These are phyloP conservation scores for Aspergillus avenaceus DNA, from an alignment of 495 filamentous ascomycete genomes.

Conservation along the genomic window DNA sequence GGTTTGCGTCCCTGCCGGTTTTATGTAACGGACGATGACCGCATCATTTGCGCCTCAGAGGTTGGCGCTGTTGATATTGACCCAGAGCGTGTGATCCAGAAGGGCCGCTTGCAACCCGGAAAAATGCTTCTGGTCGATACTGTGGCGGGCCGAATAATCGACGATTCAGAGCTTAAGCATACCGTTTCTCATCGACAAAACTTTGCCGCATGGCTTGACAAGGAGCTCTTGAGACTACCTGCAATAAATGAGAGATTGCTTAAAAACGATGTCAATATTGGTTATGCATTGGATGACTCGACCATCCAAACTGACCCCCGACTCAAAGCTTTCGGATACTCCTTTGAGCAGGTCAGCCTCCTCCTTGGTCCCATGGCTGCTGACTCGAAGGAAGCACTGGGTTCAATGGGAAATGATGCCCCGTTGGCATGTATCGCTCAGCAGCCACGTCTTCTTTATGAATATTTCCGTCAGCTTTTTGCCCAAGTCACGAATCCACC, in stretches of 20 bases:
- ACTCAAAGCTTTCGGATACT: conserved; percentile 89
- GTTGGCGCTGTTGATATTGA: conserved; percentile 94
- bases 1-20: conserved; percentile 95
- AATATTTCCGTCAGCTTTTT: conserved; percentile 99
- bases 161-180: conserved; percentile 89
- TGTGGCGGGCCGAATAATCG: conserved; percentile 89
- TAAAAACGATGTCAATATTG: conserved; percentile 57
- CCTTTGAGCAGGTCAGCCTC: conserved; percentile 93
- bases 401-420: conserved; percentile 99
- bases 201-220: conserved; percentile 85
- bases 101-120: conserved; percentile 91
- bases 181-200: conserved; percentile 80
- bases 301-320: conserved; percentile 81
- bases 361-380: conserved; percentile 95
- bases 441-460: conserved; percentile 86
- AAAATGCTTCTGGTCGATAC: conserved; percentile 99
- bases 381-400: conserved; percentile 98
- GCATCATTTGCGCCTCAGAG: conserved; percentile 97
- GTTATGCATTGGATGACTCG: conserved; percentile 61
- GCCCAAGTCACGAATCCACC: conserved; percentile 99
- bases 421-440: conserved; percentile 88
- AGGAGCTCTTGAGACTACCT: conserved; percentile 79
- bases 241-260: conserved; percentile 60
- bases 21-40: conserved; percentile 97
- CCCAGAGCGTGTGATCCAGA: conserved; percentile 85